Conservation (phyloP, 371 early-diverging fungal genomes). For the Syncephalastrum racemosum region DNA sequence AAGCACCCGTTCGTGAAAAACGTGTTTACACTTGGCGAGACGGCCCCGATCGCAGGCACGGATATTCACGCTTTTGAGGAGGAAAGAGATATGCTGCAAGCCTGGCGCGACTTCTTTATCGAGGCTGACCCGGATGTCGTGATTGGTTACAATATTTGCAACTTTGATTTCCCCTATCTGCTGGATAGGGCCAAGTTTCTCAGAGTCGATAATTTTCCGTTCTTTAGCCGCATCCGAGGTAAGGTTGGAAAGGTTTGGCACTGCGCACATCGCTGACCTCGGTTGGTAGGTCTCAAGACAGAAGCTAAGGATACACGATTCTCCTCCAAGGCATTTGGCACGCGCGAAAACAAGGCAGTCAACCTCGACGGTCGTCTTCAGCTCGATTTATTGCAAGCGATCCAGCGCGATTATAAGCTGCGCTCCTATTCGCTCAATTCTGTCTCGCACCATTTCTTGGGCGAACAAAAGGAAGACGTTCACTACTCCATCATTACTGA, state of each 20-base stretch:
- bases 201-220: slow-evolving; percentile 75
- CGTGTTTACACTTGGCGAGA: slow-evolving; percentile 90
- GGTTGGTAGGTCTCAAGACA: slow-evolving; percentile 45
- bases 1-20: slow-evolving; percentile 85
- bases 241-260: background rate
- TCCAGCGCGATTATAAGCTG: slow-evolving; percentile 97
- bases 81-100: slow-evolving; percentile 83
- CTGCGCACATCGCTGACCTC: background rate
- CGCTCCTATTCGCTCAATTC: slow-evolving; percentile 98
- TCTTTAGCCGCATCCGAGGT: slow-evolving; percentile 83
- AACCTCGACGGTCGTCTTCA: slow-evolving; percentile 96
- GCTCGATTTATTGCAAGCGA: slow-evolving; percentile 94
- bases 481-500: slow-evolving; percentile 98
- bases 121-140: slow-evolving; percentile 97
- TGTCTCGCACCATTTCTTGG: slow-evolving; percentile 96
- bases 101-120: slow-evolving; percentile 89
- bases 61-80: slow-evolving; percentile 83
- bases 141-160: slow-evolving; percentile 98
- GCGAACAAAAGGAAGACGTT: slow-evolving; percentile 99
- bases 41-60: slow-evolving; percentile 94
- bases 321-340: slow-evolving; percentile 92
- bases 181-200: slow-evolving; percentile 91
- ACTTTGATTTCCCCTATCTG: slow-evolving; percentile 99
- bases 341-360: slow-evolving; percentile 86
- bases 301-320: slow-evolving; percentile 86